These are phyloP conservation scores for Russula compacta DNA, from an alignment of 768 basidiomycete genomes.

Conservation along the genomic window DNA sequence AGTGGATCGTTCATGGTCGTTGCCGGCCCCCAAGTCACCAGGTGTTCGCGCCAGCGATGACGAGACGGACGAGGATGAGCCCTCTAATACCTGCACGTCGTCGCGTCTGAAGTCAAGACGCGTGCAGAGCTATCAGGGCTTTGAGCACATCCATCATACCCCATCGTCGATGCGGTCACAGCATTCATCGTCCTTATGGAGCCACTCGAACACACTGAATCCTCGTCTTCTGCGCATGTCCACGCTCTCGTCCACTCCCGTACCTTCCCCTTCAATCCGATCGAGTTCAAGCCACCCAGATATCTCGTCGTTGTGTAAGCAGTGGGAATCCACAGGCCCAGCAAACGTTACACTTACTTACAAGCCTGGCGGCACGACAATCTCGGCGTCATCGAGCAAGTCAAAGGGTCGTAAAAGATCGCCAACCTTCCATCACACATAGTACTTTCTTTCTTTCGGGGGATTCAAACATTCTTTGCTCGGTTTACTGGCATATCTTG, in stretches of 20 bases:
- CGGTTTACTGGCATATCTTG: background rate
- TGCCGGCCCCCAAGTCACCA: background rate
- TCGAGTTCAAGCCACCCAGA: slow-evolving; percentile 45
- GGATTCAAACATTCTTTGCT: background rate
- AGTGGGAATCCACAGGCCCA: slow-evolving; percentile 49
- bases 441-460: background rate
- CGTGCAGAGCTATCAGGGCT: slow-evolving; percentile 3
- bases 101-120: background rate
- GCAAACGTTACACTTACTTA: slow-evolving; percentile 48
- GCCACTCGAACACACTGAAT: slow-evolving; percentile 11
- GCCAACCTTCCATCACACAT: slow-evolving; percentile 11
- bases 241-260: slow-evolving; percentile 26
- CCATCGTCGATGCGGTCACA: background rate
- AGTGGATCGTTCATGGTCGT: background rate
- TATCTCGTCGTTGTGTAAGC: slow-evolving; percentile 47
- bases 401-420: slow-evolving; percentile 12
- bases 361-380: slow-evolving; percentile 26
- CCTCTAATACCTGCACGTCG: background rate
- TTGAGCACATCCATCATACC: background rate
- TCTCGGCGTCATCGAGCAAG: slow-evolving; percentile 12
- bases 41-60: background rate
- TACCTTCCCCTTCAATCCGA: slow-evolving; percentile 42
- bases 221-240: slow-evolving; percentile 29
- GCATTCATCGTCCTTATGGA: background rate
- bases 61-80: background rate